Conservation (phyloP, 1,284 basidiomycete genomes). For the Rhodotorula sp. region DNA sequence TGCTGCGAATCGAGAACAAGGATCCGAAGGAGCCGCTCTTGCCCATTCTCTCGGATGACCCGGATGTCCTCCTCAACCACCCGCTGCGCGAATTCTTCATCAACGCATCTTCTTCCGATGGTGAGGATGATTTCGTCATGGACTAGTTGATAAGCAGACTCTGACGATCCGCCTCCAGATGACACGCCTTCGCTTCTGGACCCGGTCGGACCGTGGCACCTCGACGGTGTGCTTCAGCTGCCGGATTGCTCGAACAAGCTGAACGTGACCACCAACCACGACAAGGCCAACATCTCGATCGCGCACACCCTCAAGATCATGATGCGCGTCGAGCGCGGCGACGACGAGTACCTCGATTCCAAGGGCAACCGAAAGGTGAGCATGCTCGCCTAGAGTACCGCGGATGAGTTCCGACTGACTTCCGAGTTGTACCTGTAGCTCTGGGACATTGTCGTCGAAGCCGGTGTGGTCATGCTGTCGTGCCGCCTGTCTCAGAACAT, state of each 20-base stretch:
- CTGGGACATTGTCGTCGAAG: slow-evolving; percentile 84
- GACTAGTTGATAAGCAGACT: neutral
- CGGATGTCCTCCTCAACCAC: slow-evolving; percentile 40
- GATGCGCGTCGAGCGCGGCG: slow-evolving; percentile 79
- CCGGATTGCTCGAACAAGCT: slow-evolving; percentile 57
- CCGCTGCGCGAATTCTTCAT: slow-evolving; percentile 44
- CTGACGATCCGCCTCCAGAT: slow-evolving; percentile 24
- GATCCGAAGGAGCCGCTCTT: slow-evolving; percentile 62
- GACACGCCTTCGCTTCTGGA: slow-evolving; percentile 54
- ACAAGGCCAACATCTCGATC: slow-evolving; percentile 74
- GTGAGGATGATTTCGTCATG: neutral
- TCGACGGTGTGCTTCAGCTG: slow-evolving; percentile 53
- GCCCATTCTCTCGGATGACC: slow-evolving; percentile 61
- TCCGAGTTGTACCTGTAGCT: slow-evolving; percentile 22
- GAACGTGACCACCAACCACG: slow-evolving; percentile 80
- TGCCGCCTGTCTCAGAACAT: slow-evolving; percentile 56
- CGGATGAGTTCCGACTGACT: neutral
- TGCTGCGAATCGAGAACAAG: slow-evolving; percentile 66
- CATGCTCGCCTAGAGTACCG: slow-evolving; percentile 1
- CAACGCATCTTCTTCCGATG: slow-evolving; percentile 42
- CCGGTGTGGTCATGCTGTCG: slow-evolving; percentile 73
- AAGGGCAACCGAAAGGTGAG: slow-evolving; percentile 66
- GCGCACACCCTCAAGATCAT: slow-evolving; percentile 78
- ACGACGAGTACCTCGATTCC: slow-evolving; percentile 63
- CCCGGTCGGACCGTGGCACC: slow-evolving; percentile 59